Base-by-base conservation (phyloP, 2,329 filamentous ascomycete species). In the Aschersonia sp. region DNA sequence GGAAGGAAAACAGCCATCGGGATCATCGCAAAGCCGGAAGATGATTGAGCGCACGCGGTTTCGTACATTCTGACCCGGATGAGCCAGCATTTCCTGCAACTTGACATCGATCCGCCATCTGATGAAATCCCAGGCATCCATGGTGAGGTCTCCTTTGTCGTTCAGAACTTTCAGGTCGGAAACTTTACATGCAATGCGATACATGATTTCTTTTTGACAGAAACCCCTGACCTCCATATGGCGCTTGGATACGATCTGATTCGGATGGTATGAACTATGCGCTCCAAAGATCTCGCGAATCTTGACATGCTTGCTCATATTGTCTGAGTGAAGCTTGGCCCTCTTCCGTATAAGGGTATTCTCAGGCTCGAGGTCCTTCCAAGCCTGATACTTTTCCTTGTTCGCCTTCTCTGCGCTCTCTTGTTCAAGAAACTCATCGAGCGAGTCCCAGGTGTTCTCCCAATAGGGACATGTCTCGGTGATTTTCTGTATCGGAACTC, bases 121-220 rank as follows among this genome's bases (percentile, higher is more conserved):
- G 41, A 66, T 52, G 45, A 68, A 68, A 50, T 67, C 60, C 48
- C 58, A 64, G 0, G 65, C 61, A 5, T 64, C 58, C 65, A 68
- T 68, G 0, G 35, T 30, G 2, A 68, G 52, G 30, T 61, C 48
- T 4, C 55, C 50, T 5, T 45, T 51, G 1, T 51, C 44, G 4
- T 54, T 49, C 0, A 68, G 52, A 4, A 56, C 49, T 5, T 53
- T 48, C 1, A 67, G 51, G 12, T 65, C 62, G 0, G 57, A 56
- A 4, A 67, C 48, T 31, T 62, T 62, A 46, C 59, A 61, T 0
- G 60, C 62, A 2, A 68, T 46, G 3, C 55, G 58, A 43, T 68
- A 66, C 56, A 67, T 64, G 2, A 57, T 9, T 10, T 65, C 63
- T 45, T 59, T 58, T 1, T 61, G 53, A 45, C 65, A 67, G 0